A percentile compares a stretch with the other conserved stretches of the same genome.
Conservation (phyloP, 495 filamentous ascomycete genomes). For the Trichoderma gamsii region DNA sequence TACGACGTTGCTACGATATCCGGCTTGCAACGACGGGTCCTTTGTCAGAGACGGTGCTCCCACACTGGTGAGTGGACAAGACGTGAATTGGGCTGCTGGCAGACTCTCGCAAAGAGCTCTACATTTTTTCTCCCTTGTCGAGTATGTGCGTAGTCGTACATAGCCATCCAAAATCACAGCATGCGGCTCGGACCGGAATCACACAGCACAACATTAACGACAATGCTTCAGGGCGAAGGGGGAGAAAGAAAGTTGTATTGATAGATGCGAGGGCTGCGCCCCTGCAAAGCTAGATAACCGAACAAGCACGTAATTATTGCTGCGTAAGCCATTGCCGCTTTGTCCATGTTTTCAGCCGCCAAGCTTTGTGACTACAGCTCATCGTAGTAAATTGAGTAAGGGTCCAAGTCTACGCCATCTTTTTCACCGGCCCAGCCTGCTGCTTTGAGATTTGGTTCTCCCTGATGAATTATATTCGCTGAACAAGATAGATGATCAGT, state of each 20-base stretch:
- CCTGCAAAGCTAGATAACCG: not conserved
- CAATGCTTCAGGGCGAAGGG: not conserved
- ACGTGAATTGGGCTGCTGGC: not conserved
- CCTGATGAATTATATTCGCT: no score
- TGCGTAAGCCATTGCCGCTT: no score
- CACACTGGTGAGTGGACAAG: not conserved
- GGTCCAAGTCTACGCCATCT: no score
- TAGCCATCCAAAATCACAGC: not conserved
- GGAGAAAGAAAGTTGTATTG: not conserved
- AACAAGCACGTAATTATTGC: not conserved
- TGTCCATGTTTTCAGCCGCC: no score
- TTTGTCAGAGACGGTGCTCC: not conserved
- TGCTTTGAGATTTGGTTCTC: no score
- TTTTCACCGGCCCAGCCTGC: no score
- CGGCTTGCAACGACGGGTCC: not conserved
- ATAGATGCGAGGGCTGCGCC: not conserved
- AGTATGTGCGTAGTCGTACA: not conserved
- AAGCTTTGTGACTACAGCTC: no score
- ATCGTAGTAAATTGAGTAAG: no score
- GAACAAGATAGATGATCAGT: no score
- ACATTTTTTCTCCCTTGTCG: not conserved
- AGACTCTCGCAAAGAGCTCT: not conserved
- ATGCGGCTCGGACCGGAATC: constrained; percentile 1
- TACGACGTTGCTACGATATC: not conserved
- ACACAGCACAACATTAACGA: not conserved